A percentile compares a stretch with the other conserved stretches of the same genome.
Conservation (phyloP, 2,329 filamentous ascomycete genomes). For the Hypoxylon sp. region DNA sequence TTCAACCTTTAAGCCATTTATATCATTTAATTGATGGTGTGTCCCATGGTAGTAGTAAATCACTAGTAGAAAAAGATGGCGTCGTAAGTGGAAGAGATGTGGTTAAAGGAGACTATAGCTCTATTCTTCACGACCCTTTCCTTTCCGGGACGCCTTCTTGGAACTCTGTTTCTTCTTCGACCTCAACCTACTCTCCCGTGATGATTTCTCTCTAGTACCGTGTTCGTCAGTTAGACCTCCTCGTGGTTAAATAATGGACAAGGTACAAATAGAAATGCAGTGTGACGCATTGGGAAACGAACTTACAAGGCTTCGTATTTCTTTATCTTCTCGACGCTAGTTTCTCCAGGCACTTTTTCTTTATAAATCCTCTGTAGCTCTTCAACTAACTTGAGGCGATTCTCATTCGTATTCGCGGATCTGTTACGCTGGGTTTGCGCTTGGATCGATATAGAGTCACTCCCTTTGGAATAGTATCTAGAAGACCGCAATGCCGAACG, state of each 20-base stretch:
- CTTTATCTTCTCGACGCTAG: slow-evolving; percentile 60
- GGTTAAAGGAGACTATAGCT: neutral
- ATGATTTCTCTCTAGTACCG: slow-evolving; percentile 59
- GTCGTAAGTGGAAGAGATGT: neutral
- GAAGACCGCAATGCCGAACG: slow-evolving; percentile 62
- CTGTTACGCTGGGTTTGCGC: slow-evolving; percentile 67
- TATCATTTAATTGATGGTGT: too few relatives aligned
- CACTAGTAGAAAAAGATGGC: neutral
- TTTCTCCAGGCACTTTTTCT: slow-evolving; percentile 60
- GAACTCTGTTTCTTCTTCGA: slow-evolving; percentile 63
- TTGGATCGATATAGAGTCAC: slow-evolving; percentile 66
- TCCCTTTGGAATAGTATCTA: slow-evolving; percentile 65
- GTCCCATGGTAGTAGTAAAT: too few relatives aligned
- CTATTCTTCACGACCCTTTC: slow-evolving; percentile 43
- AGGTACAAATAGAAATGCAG: neutral
- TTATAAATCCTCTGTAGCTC: slow-evolving; percentile 64
- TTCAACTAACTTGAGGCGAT: slow-evolving; percentile 62
- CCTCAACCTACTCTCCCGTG: slow-evolving; percentile 59
- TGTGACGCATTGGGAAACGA: neutral
- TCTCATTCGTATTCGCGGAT: slow-evolving; percentile 65
- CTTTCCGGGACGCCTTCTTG: slow-evolving; percentile 64
- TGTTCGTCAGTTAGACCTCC: slow-evolving; percentile 30
- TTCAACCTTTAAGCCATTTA: neutral
- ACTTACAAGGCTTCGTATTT: slow-evolving; percentile 64
- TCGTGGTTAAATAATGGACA: neutral